Percentiles rank a stretch among this genome's conserved stretches.
Evolutionary conservation across 2,329 filamentous ascomycete species (phyloP).

Genomic region (Annulohypoxylon truncatum): DNA sequence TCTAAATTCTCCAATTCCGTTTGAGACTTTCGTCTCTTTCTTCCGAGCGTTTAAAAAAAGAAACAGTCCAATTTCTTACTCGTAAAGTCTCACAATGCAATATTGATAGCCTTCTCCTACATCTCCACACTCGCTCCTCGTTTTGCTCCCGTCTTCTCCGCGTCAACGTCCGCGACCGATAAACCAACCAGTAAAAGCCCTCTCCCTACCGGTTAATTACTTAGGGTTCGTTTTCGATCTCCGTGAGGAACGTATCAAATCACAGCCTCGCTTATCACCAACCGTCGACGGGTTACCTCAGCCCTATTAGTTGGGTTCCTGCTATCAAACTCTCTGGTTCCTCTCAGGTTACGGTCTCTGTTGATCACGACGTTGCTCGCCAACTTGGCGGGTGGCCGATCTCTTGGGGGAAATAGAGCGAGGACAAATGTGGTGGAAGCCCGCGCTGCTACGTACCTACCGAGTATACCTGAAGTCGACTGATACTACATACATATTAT

Average conservation of each 20-base stretch:
- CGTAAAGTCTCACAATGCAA: slow-evolving; percentile 28
- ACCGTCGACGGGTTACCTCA: slow-evolving; percentile 37
- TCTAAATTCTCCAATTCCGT: not conserved
- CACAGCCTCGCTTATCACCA: slow-evolving; percentile 31
- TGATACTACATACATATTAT: slow-evolving; percentile 44
- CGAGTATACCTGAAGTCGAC: slow-evolving; percentile 45
- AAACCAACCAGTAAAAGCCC: slow-evolving; percentile 31
- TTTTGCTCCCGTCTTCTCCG: slow-evolving; percentile 35
- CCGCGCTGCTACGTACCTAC: slow-evolving; percentile 48
- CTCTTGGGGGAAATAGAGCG: slow-evolving; percentile 34
- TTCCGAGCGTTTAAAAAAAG: not conserved
- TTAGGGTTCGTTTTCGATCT: slow-evolving; percentile 19
- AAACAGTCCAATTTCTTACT: slow-evolving; percentile 16
- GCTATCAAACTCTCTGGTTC: slow-evolving; percentile 30
- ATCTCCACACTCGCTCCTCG: slow-evolving; percentile 38
- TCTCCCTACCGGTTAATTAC: slow-evolving; percentile 33
- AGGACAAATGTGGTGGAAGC: slow-evolving; percentile 41
- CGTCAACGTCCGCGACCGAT: slow-evolving; percentile 34
- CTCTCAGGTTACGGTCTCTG: slow-evolving; percentile 31
- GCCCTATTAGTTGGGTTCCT: slow-evolving; percentile 38
- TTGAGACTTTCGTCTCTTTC: not conserved
- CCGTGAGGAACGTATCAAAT: slow-evolving; percentile 30
- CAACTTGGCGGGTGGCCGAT: slow-evolving; percentile 34
- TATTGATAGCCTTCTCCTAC: slow-evolving; percentile 27
- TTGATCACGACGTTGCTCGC: slow-evolving; percentile 34